Percentiles rank a stretch among this genome's conserved stretches.
phyloP scores from a whole-genome alignment of 2,329 filamentous ascomycete species.

The Fusarium pseudograminearum region DNA sequence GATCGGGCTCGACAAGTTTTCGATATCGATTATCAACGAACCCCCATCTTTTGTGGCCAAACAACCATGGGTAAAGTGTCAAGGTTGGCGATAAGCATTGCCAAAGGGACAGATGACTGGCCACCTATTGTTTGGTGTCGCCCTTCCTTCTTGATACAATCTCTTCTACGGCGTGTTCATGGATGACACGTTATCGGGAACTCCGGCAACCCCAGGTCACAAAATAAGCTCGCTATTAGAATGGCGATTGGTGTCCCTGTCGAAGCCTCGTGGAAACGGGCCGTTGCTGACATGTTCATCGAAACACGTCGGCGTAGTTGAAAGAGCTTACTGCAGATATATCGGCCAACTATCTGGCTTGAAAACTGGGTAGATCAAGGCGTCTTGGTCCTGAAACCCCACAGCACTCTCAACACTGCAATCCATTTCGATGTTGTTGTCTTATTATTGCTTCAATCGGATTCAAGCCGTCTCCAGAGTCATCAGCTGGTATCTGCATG shows the following conservation, averaged over 20 bases:
- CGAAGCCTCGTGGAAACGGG: background rate
- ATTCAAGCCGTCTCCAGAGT: background rate
- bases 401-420: background rate
- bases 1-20: background rate
- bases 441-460: background rate
- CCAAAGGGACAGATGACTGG: conserved; percentile 15
- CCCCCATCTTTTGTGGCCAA: background rate
- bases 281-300: conserved; percentile 10
- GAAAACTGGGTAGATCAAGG: background rate
- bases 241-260: background rate
- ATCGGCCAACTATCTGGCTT: background rate
- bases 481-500: background rate
- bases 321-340: background rate
- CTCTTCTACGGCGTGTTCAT: background rate
- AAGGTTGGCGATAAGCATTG: conserved; percentile 11
- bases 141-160: background rate
- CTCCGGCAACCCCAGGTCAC: conserved; percentile 4
- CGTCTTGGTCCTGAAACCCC: background rate
- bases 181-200: conserved; percentile 4
- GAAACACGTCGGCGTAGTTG: background rate
- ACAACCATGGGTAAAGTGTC: background rate
- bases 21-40: background rate
- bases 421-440: background rate
- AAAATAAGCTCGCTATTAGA: background rate
- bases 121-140: conserved; percentile 12